Conservation (phyloP, 192 early-diverging fungal species). For the Coemansia sp. region DNA sequence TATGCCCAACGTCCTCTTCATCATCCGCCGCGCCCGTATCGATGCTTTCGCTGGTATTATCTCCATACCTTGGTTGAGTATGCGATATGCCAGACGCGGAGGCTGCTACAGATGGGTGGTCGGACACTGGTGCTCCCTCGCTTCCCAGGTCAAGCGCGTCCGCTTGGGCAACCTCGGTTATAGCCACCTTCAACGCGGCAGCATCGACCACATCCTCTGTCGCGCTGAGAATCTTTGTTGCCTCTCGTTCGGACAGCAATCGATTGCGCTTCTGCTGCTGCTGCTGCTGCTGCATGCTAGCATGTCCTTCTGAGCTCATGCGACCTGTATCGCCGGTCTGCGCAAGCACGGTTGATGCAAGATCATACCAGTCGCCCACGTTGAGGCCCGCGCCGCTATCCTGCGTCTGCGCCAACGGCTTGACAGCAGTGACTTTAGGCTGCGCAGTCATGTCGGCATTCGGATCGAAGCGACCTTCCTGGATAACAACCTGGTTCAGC, state of each 20-base stretch:
- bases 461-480: constrained; percentile 69
- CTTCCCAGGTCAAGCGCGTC: constrained; percentile 41
- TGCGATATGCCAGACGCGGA: neutral
- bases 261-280: neutral
- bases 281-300: neutral
- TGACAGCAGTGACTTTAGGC: neutral
- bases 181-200: constrained; percentile 30
- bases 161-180: constrained; percentile 34
- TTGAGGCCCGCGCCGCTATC: constrained; percentile 8
- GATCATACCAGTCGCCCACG: constrained; percentile 46
- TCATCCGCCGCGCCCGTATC: constrained; percentile 15
- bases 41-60: neutral
- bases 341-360: constrained; percentile 30
- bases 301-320: neutral
- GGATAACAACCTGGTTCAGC: constrained; percentile 78
- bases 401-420: neutral
- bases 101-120: neutral
- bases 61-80: constrained; percentile 2
- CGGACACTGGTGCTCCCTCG: constrained; percentile 6
- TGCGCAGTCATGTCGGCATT: constrained; percentile 45
- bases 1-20: constrained; percentile 57
- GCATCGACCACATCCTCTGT: constrained; percentile 45
- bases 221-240: constrained; percentile 8
- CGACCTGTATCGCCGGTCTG: constrained; percentile 3
- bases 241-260: constrained; percentile 29